Evolutionary conservation across 345 rosid genomes (phyloP).

Genomic region (Citrus trifoliata): DNA sequence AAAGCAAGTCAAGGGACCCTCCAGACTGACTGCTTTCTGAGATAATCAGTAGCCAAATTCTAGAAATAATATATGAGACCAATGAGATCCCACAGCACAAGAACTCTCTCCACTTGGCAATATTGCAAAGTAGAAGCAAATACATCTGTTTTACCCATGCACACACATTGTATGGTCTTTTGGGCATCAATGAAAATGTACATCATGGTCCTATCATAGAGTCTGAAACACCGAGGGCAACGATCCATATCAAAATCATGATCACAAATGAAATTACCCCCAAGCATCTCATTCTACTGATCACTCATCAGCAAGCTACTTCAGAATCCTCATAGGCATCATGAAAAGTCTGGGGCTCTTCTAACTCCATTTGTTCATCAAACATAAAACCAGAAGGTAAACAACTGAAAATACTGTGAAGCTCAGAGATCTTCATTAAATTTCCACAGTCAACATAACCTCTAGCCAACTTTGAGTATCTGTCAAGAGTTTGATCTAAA

Average conservation of each 20-base stretch:
- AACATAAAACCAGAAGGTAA: constrained; percentile 5
- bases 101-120: not conserved
- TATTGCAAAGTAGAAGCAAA: constrained; percentile 7
- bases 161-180: constrained; percentile 6
- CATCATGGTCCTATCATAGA: not conserved
- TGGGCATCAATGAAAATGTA: constrained; percentile 2
- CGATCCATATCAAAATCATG: not conserved
- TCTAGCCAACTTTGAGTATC: constrained; percentile 18
- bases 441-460: constrained; percentile 11
- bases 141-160: not conserved
- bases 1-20: not conserved
- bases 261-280: not conserved
- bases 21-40: not conserved
- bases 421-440: constrained; percentile 9
- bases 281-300: not conserved
- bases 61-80: not conserved
- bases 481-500: constrained; percentile 19
- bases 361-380: constrained; percentile 14
- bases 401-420: constrained; percentile 12
- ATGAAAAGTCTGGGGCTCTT: constrained; percentile 5
- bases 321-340: constrained; percentile 16
- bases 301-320: constrained; percentile 23
- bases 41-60: not conserved
- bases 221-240: not conserved
- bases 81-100: not conserved